Percentiles rank a stretch among this genome's conserved stretches.
Evolutionary conservation across 2,329 filamentous ascomycete species (phyloP).

Genomic region (Neopestalotiopsis sp.): DNA sequence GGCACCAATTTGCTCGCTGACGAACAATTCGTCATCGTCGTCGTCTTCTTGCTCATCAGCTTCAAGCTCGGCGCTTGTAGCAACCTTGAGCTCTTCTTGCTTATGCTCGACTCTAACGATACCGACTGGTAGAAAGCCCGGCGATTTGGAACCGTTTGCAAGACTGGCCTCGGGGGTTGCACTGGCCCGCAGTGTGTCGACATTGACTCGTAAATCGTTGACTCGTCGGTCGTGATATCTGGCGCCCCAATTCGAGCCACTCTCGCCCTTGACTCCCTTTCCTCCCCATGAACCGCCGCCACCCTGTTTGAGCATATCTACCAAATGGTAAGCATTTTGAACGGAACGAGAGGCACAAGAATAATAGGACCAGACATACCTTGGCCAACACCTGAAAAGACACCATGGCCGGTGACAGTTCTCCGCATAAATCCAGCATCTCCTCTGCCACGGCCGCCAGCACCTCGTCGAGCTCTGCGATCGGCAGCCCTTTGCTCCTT

Average conservation of each 20-base stretch:
- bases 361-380: conserved; percentile 23
- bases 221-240: conserved; percentile 48
- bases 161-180: conserved; percentile 41
- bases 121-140: conserved; percentile 55
- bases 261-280: conserved; percentile 29
- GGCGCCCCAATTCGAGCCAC: conserved; percentile 40
- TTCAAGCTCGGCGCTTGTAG: conserved; percentile 62
- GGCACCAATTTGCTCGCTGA: conserved; percentile 41
- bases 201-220: conserved; percentile 57
- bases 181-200: conserved; percentile 57
- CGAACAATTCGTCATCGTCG: conserved; percentile 52
- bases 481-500: conserved; percentile 36
- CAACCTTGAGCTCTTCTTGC: conserved; percentile 57
- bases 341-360: too few species aligned
- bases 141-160: conserved; percentile 31
- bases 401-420: conserved; percentile 38
- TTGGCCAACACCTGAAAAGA: conserved; percentile 38
- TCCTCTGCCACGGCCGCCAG: conserved; percentile 40
- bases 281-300: conserved; percentile 25
- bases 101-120: conserved; percentile 60
- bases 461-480: conserved; percentile 40
- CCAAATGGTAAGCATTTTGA: not conserved
- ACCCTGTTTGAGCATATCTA: conserved; percentile 32
- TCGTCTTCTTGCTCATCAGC: conserved; percentile 53
- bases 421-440: conserved; percentile 35